Evolutionary conservation across 2,329 filamentous ascomycete species (phyloP).

Genomic region (Fusarium begoniae): DNA sequence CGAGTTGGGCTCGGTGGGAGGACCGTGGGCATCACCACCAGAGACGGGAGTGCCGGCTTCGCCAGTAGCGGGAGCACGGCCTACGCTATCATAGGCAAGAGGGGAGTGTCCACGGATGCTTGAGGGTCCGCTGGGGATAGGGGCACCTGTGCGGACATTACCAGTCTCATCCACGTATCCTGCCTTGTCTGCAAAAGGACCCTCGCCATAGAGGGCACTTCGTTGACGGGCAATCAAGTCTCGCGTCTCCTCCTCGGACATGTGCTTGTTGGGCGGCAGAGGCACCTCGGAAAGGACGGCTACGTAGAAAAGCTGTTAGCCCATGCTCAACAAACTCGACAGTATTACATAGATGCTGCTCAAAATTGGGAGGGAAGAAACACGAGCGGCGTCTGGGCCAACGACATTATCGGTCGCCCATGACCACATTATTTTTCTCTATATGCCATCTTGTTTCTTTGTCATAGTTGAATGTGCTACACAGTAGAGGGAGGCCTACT

Average conservation of each 20-base stretch:
- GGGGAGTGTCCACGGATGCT: slow-evolving; percentile 82
- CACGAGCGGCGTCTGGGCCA: slow-evolving; percentile 36
- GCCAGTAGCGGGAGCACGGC: slow-evolving; percentile 50
- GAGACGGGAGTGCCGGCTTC: slow-evolving; percentile 53
- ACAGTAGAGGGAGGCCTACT: slow-evolving; percentile 87
- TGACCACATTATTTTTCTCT: slow-evolving; percentile 48
- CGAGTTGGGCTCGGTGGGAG: slow-evolving; percentile 62
- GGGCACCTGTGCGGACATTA: slow-evolving; percentile 69
- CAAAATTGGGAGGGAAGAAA: slow-evolving; percentile 39
- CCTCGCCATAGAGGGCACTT: slow-evolving; percentile 89
- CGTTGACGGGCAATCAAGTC: slow-evolving; percentile 96
- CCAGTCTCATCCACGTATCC: slow-evolving; percentile 75
- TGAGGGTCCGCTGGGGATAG: slow-evolving; percentile 69
- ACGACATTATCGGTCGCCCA: slow-evolving; percentile 39
- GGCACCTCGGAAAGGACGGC: slow-evolving; percentile 60
- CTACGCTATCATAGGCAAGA: slow-evolving; percentile 74
- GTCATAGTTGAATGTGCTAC: slow-evolving; percentile 63
- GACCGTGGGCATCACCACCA: slow-evolving; percentile 56
- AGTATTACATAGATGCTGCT: slow-evolving; percentile 41
- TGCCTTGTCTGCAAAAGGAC: slow-evolving; percentile 72
- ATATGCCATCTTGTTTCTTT: slow-evolving; percentile 49
- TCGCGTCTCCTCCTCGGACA: slow-evolving; percentile 96
- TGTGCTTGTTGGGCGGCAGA: slow-evolving; percentile 70
- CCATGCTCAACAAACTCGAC: slow-evolving; percentile 44
- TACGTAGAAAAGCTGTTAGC: slow-evolving; percentile 55